These are phyloP conservation scores for Herpotrichia juniperi DNA, from an alignment of 2,329 filamentous ascomycete species.

Conservation along the genomic window DNA sequence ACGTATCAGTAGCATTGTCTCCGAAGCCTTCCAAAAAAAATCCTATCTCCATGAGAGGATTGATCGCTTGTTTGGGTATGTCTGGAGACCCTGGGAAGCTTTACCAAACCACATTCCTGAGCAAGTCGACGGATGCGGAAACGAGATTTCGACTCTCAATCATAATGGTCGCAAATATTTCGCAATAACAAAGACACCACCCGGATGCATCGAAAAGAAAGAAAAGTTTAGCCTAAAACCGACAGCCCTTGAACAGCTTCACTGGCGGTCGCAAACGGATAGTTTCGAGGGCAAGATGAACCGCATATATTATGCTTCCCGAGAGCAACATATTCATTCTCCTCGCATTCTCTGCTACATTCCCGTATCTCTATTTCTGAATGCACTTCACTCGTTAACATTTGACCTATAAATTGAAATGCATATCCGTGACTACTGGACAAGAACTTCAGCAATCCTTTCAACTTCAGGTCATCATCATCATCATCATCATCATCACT, in stretches of 20 bases:
- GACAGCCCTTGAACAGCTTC: conserved; percentile 15
- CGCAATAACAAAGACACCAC: conserved; percentile 21
- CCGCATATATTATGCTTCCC: conserved; percentile 14
- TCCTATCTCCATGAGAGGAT: no score
- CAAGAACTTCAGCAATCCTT: not conserved
- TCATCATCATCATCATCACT: not conserved
- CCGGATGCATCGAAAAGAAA: conserved; percentile 28
- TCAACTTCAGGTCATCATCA: not conserved
- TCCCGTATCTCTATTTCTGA: not conserved
- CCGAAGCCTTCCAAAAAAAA: not conserved
- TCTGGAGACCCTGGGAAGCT: no score
- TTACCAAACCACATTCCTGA: conserved; percentile 26
- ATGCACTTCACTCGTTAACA: not conserved
- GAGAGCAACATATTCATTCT: conserved; percentile 9
- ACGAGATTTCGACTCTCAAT: conserved; percentile 4
- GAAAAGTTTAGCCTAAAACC: no score
- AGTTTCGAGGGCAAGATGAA: not conserved
- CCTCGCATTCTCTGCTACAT: not conserved
- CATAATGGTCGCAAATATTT: conserved; percentile 8
- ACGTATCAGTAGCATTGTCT: not conserved
- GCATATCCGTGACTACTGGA: not conserved
- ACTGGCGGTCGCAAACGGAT: conserved; percentile 25
- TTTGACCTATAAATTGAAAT: conserved; percentile 3
- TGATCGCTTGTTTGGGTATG: no score
- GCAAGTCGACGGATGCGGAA: conserved; percentile 21